Base-by-base conservation (phyloP, 1,284 basidiomycete genomes). In the Papiliotrema fonsecae region DNA sequence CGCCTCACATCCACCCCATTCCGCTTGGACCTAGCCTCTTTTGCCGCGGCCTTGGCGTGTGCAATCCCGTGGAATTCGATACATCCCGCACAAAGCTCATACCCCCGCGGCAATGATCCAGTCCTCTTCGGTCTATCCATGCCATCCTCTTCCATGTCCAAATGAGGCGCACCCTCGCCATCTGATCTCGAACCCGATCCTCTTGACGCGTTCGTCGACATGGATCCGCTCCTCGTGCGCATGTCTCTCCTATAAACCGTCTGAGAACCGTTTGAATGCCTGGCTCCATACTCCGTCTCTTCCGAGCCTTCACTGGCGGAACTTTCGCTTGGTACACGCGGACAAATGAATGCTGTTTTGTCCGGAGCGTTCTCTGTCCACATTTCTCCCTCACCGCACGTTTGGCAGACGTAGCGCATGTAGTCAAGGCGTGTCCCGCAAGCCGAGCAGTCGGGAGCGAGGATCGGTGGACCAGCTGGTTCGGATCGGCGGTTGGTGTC, bases 391-490 rank as follows among this genome's bases (percentile, higher is more conserved):
- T 87, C 86, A 13, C 89, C 88, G 61, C 89, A 93, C 21, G 83
- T 85, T 6, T 83, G 80, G 63, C 89, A 94, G 14, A 91, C 84
- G 65, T 93, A 93, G 42, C 87, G 83, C 70, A 92, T 83, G 19
- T 82, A 78, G 50, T 89, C 84, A 9, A 94, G 76, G 4, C 82
- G 64, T 0, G 79, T 67, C 14, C 85, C 85, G 60, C 89, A 94
- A 26, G 82, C 80, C 0, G 88, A 89, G 69, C 89, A 93, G 53
- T 82, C 81, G 0, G 87, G 87, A 5, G 88, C 81, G 28, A 81
- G 77, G 16, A 81, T 79, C 1, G 81, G 80, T 3, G 82, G 81
- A 0, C 75, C 71, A 24, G 70, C 77, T 6, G 69, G 62, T 37
- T 69, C 66, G n/a, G 56, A 72, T 62, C 83, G 74, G 54, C 84